Conservation (phyloP, 805 yeast genomes). For the Saccharomycopsis sp. region DNA sequence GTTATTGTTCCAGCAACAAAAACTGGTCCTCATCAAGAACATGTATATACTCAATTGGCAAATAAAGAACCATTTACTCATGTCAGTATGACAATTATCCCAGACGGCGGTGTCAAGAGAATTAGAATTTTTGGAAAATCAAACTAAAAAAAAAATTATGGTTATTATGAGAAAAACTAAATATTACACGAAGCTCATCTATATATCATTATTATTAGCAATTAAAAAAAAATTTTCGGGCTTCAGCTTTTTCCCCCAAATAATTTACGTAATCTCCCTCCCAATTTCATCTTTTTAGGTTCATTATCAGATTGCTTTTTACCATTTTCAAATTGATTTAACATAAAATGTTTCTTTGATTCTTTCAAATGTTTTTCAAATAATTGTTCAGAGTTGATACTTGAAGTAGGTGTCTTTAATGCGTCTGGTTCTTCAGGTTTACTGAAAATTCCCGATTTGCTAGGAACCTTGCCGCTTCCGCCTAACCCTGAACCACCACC, state of each 20-base stretch:
- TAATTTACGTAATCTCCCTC: constrained; percentile 2
- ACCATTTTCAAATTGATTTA: constrained; percentile 10
- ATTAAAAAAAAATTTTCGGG: too few relatives aligned
- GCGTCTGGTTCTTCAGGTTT: constrained; percentile 14
- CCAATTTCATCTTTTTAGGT: constrained; percentile 2
- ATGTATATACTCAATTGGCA: constrained; percentile 36
- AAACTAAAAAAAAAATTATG: too few relatives aligned
- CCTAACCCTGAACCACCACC: too few relatives aligned
- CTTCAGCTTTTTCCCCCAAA: constrained; percentile 10
- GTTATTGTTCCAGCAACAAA: constrained; percentile 58
- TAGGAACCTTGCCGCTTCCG: not conserved
- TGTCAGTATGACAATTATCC: constrained; percentile 75
- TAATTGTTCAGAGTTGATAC: constrained; percentile 20
- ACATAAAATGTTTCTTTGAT: constrained; percentile 16
- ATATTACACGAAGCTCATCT: too few relatives aligned
- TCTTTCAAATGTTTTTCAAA: constrained; percentile 21
- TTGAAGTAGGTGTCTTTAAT: constrained; percentile 17
- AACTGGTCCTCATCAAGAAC: constrained; percentile 83
- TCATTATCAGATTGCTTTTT: not conserved
- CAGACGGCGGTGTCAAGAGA: constrained; percentile 96
- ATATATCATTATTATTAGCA: too few relatives aligned
- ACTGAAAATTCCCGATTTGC: not conserved
- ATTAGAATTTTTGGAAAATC: constrained; percentile 78
- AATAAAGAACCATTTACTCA: constrained; percentile 43
- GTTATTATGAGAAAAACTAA: too few relatives aligned